Evolutionary conservation across 1,284 basidiomycete species (phyloP), one percentile per base, ranked within the genome.

Genomic region (Filobasidium uniguttulatum): DNA sequence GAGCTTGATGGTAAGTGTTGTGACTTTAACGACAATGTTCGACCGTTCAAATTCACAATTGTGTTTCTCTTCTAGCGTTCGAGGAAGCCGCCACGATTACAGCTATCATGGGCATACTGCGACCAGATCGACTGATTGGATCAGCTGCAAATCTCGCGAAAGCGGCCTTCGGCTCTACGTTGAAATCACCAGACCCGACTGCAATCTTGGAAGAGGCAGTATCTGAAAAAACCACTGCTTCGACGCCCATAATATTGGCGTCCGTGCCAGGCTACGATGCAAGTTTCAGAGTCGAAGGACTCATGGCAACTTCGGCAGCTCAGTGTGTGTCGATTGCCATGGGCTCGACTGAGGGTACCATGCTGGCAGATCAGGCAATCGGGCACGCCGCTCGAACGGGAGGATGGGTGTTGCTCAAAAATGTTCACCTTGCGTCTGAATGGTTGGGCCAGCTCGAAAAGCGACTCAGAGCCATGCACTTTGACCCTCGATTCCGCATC

Each of bases 341-440:
- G 88, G 91, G 91, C n/a, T 94, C 90, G 1, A 85, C 89, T 57
- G 91, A 97, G 74, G 90, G 91, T n/a, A 91, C 88, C 68, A 78
- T 79, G 6, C 75, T 89, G 2, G 91, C 91, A 5, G 91, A 97
- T 61, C 88, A 93, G 66, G 89, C 89, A 2, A 94, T 97, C 56
- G 82, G 85, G 19, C 71, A 81, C 20, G 90, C 90, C 22, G 85
- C 88, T 14, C 78, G 90, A 19, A 85, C 87, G 64, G 91, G 91
- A 6, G 78, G 83, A 12, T 93, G 89, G 89, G 90, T 96, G 1
- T 73, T 96, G 40, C 77, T 94, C 55, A 96, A 96, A 73, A 97
- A 97, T 59, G 88, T 93, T 7, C 90, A 96, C 62, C 77, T 97
- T 41, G 88, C 90, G 2, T 85, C 91, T 9, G 80, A 81, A 6